A percentile compares a stretch with the other conserved stretches of the same genome.
Evolutionary conservation across 2,329 filamentous ascomycete species (phyloP).

Genomic region (Colletotrichum simmondsii): DNA sequence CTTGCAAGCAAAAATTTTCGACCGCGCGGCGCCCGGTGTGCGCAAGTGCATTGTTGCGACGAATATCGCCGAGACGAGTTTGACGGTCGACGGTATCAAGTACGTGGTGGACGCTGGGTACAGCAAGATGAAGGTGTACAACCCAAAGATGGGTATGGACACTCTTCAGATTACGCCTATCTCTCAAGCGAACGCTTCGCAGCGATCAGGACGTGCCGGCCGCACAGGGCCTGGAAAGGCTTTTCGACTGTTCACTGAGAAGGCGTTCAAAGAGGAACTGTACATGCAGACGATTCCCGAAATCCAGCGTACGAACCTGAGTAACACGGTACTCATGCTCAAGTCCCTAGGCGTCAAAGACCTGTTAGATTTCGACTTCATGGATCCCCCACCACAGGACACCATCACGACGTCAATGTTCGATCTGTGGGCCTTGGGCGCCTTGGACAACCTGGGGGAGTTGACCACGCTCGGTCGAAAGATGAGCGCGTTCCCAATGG

Average conservation of each 20-base stretch:
- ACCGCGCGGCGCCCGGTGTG: slow-evolving; percentile 87
- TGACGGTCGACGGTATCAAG: slow-evolving; percentile 99
- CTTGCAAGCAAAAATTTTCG: slow-evolving; percentile 97
- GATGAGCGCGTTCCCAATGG: slow-evolving; percentile 99
- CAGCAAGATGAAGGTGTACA: slow-evolving; percentile 98
- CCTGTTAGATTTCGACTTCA: slow-evolving; percentile 96
- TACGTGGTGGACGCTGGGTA: slow-evolving; percentile 97
- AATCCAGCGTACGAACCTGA: slow-evolving; percentile 95
- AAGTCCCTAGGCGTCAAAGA: slow-evolving; percentile 96
- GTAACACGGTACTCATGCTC: slow-evolving; percentile 92
- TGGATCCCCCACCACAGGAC: slow-evolving; percentile 98
- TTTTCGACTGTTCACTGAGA: slow-evolving; percentile 93
- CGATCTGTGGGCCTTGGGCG: slow-evolving; percentile 95
- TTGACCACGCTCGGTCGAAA: slow-evolving; percentile 86
- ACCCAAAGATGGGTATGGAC: slow-evolving; percentile 99
- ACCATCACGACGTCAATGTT: slow-evolving; percentile 98
- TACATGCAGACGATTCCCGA: slow-evolving; percentile 98
- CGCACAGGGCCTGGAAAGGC: slow-evolving; percentile 95
- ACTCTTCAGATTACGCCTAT: slow-evolving; percentile 98
- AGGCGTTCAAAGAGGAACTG: slow-evolving; percentile 94
- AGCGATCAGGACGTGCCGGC: slow-evolving; percentile 92
- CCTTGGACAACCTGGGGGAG: slow-evolving; percentile 92
- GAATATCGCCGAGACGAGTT: slow-evolving; percentile 97
- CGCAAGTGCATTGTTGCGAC: slow-evolving; percentile 98
- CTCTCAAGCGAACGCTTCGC: slow-evolving; percentile 94